These are phyloP conservation scores for Ceratobasidium papillatum DNA, from an alignment of 1,284 basidiomycete genomes.

Conservation along the genomic window DNA sequence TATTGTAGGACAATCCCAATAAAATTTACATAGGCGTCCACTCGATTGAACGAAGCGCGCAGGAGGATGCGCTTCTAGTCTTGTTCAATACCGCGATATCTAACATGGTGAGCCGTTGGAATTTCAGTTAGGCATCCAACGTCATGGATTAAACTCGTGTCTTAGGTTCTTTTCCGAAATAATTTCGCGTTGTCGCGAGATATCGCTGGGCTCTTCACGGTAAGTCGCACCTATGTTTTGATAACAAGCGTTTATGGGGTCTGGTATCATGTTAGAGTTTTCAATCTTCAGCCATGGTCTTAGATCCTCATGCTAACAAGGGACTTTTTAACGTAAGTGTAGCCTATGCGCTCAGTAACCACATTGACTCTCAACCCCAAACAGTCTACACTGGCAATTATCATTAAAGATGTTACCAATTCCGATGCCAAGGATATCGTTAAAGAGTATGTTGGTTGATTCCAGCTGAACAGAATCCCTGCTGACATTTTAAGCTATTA, in stretches of 20 bases:
- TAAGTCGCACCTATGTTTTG: conserved; percentile 4
- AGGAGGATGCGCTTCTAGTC: conserved; percentile 69
- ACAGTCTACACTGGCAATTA: conserved; percentile 64
- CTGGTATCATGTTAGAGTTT: conserved; percentile 58
- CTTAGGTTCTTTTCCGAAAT: conserved; percentile 59
- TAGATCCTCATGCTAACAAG: conserved; percentile 67
- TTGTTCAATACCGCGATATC: conserved; percentile 72
- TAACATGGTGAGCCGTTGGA: conserved; percentile 56
- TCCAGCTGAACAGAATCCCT: not conserved
- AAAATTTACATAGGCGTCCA: conserved; percentile 60
- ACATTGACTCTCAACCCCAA: not conserved
- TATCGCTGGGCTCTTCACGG: conserved; percentile 63
- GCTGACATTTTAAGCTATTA: conserved; percentile 45
- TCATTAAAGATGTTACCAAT: conserved; percentile 73
- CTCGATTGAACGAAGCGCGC: conserved; percentile 67
- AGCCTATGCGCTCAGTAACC: not conserved
- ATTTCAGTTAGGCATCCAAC: too few species aligned
- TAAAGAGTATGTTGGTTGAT: conserved; percentile 49
- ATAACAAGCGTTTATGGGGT: conserved; percentile 45
- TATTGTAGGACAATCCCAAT: not conserved
- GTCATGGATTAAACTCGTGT: not conserved
- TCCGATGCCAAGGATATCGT: conserved; percentile 65
- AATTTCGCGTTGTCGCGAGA: conserved; percentile 45
- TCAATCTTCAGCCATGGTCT: conserved; percentile 66
- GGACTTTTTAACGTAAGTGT: conserved; percentile 58